Evolutionary conservation across 192 early-diverging fungal genomes (phyloP).

Genomic region (Podochytrium sp.): DNA sequence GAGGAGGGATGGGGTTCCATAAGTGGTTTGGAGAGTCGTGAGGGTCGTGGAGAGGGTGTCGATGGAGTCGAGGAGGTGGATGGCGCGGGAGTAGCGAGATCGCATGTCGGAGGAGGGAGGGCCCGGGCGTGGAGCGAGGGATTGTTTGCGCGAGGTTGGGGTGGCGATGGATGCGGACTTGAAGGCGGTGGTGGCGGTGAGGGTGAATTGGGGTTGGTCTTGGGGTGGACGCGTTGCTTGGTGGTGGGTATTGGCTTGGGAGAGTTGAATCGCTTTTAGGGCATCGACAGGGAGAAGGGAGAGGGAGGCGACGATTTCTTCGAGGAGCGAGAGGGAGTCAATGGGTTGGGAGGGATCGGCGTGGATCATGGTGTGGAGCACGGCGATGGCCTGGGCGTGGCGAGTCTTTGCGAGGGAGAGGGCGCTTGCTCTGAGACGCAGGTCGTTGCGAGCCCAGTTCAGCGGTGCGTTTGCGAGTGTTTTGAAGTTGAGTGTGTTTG

Average conservation of each 20-base stretch:
- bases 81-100: neutral
- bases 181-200: neutral
- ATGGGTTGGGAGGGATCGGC: neutral
- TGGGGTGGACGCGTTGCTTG: neutral
- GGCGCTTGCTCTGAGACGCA: neutral
- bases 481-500: too few species aligned
- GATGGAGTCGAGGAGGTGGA: neutral
- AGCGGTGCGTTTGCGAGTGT: too few species aligned
- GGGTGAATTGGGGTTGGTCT: neutral
- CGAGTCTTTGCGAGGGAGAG: neutral
- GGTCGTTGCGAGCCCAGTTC: neutral
- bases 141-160: neutral
- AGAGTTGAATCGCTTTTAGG: neutral
- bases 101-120: neutral
- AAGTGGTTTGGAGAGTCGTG: constrained; percentile 33
- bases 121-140: neutral
- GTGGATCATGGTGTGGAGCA: neutral
- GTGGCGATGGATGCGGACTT: neutral
- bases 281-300: neutral
- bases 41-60: neutral
- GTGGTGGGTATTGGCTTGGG: neutral
- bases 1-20: constrained; percentile 59
- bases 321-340: neutral
- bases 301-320: neutral
- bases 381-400: neutral